These are phyloP conservation scores for Cyberlindnera misumaiensis DNA, from an alignment of 805 yeast genomes.

Conservation along the genomic window DNA sequence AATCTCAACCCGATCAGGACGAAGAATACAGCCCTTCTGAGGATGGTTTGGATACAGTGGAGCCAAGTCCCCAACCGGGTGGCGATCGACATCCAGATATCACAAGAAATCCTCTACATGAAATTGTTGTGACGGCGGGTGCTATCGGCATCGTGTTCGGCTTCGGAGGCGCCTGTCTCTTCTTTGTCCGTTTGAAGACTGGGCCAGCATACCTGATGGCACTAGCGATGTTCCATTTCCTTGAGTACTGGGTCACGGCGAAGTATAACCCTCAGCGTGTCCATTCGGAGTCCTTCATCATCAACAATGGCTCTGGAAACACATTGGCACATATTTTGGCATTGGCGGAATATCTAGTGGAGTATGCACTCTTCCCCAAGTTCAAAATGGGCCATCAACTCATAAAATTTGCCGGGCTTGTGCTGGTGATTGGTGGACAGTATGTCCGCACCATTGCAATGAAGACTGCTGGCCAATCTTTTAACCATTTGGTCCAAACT, in stretches of 20 bases:
- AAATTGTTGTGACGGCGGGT: constrained; percentile 38
- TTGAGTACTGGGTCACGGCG: constrained; percentile 81
- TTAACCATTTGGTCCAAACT: constrained; percentile 71
- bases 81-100: neutral
- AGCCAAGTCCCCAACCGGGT: too few species aligned
- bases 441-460: constrained; percentile 64
- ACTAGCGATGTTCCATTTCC: constrained; percentile 62
- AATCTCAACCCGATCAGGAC: too few species aligned
- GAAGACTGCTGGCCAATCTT: constrained; percentile 82
- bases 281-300: constrained; percentile 60
- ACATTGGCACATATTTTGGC: constrained; percentile 51
- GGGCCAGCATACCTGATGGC: constrained; percentile 44
- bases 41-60: too few species aligned
- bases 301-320: constrained; percentile 58
- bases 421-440: constrained; percentile 55
- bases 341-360: constrained; percentile 41
- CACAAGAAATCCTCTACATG: constrained; percentile 33
- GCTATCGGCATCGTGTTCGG: constrained; percentile 40
- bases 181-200: constrained; percentile 25
- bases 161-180: constrained; percentile 25
- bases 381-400: constrained; percentile 20
- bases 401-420: constrained; percentile 39
- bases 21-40: too few species aligned
- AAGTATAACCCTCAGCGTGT: constrained; percentile 60
- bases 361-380: constrained; percentile 33